Base-by-base conservation (phyloP, 306 rosid species). In the Vigna radiata region DNA sequence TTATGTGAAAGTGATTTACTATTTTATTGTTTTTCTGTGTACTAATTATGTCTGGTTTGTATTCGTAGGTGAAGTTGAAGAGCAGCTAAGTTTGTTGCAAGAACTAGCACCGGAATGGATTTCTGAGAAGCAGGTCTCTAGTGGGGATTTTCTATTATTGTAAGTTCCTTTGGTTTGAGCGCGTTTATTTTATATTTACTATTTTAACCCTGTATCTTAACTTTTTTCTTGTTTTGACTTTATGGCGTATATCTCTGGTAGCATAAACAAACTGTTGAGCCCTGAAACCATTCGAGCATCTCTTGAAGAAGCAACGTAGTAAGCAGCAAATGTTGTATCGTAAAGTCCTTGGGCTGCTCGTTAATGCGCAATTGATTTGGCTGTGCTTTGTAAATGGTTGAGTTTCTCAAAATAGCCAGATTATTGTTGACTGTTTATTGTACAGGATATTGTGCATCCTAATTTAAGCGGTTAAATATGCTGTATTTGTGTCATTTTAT, bases 91-190 rank as follows among this genome's bases (percentile, higher is more conserved):
- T 61, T 83, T 92, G 84, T 63, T 91, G 83, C 63, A 81, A 10
- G 97, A 95, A 84, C 68, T 95, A 68, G 90, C 64, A 56, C 99
- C 98, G 0, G 96, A 89, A 13, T 95, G 98, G 97, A 95, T 92
- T 81, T 95, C 89, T 33, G 91, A 89, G 76, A 89, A 88, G 82
- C 18, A 47, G 56, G 66, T 84, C 77, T 82, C 83, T 7, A 88
- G 91, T 67, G 96, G 93, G 16, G 96, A 89, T 81, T 63, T 73
- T 23, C 83, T 91, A 12, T 5, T 88, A 27, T 54, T 90, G 98
- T 90, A 50, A 88, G 97, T 74, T 37, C 71, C 79, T 8, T 62
- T 68, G 23, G 14, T 3, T 21, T 47, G 18, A 25, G 12, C 41
- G 14, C 17, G 9, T 47, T 37, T 50, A 29, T 50, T 43, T 41